Conservation (phyloP, 1,284 basidiomycete genomes). For the Boletellus sp. region DNA sequence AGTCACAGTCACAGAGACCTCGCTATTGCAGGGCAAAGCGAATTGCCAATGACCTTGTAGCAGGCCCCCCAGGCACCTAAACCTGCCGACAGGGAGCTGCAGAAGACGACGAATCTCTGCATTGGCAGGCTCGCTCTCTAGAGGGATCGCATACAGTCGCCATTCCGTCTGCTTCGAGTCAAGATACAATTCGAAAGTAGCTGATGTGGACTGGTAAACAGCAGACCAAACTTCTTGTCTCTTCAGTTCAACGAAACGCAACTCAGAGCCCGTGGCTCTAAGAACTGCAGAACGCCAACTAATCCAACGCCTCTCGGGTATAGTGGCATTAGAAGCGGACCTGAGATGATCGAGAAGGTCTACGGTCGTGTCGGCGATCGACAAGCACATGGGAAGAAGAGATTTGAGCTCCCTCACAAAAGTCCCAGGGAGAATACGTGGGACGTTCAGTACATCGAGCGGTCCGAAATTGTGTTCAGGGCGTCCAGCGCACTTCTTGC, state of each 20-base stretch:
- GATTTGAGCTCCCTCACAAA: conserved; percentile 80
- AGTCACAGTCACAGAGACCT: conserved; percentile 58
- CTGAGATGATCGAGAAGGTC: conserved; percentile 55
- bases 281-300: conserved; percentile 71
- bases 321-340: conserved; percentile 39
- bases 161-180: conserved; percentile 81
- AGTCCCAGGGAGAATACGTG: conserved; percentile 62
- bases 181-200: conserved; percentile 74
- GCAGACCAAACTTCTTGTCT: conserved; percentile 87
- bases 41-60: conserved; percentile 81
- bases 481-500: conserved; percentile 83
- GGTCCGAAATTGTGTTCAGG: conserved; percentile 77
- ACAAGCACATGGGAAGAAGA: conserved; percentile 83
- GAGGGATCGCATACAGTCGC: conserved; percentile 76
- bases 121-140: conserved; percentile 70
- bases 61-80: conserved; percentile 56
- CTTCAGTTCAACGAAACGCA: conserved; percentile 83
- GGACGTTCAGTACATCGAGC: conserved; percentile 47
- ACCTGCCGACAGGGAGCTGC: conserved; percentile 75
- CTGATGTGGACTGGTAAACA: conserved; percentile 71
- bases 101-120: conserved; percentile 76
- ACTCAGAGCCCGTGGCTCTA: conserved; percentile 58
- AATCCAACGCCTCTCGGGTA: conserved; percentile 56
- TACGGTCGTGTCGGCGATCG: conserved; percentile 52
- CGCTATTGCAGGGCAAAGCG: conserved; percentile 64